phyloP scores from a whole-genome alignment of 306 rosid species.

The Hippophae rhamnoides region DNA sequence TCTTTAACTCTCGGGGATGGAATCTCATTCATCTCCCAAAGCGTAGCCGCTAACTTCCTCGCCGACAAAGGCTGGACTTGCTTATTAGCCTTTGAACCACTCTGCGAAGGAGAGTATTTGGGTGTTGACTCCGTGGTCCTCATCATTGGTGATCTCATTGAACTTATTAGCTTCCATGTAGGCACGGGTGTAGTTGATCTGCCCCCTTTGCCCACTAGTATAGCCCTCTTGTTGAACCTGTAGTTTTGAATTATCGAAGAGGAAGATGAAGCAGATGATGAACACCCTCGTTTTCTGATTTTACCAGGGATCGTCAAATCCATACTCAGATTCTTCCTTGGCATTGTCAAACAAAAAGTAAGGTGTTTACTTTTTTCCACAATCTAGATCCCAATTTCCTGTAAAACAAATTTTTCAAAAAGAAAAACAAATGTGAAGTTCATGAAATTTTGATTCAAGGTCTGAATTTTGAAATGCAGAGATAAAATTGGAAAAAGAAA shows the following conservation, averaged over 20 bases:
- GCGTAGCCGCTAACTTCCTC: slow-evolving; percentile 92
- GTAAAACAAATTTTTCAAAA: background rate
- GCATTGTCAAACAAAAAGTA: slow-evolving; percentile 30
- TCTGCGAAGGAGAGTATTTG: slow-evolving; percentile 36
- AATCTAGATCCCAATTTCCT: slow-evolving; percentile 5
- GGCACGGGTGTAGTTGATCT: slow-evolving; percentile 93
- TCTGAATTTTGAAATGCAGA: background rate
- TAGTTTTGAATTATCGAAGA: slow-evolving; percentile 77
- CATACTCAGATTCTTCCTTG: slow-evolving; percentile 50
- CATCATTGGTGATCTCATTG: slow-evolving; percentile 64
- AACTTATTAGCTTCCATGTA: slow-evolving; percentile 69
- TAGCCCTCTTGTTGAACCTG: slow-evolving; percentile 72
- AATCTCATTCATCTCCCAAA: slow-evolving; percentile 98
- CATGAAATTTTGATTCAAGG: background rate
- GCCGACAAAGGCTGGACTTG: slow-evolving; percentile 71
- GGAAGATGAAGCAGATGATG: slow-evolving; percentile 85
- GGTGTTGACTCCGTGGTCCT: slow-evolving; percentile 51
- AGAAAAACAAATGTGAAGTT: background rate
- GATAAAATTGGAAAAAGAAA: background rate
- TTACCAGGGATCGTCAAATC: slow-evolving; percentile 72
- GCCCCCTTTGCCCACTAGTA: slow-evolving; percentile 67
- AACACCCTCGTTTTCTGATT: slow-evolving; percentile 90
- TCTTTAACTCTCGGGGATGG: slow-evolving; percentile 69
- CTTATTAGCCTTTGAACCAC: slow-evolving; percentile 27
- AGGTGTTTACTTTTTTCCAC: too few species aligned